Evolutionary conservation across 768 basidiomycete species (phyloP), one percentile per base, ranked within the genome.

Genomic region (Astraeus odoratus): DNA sequence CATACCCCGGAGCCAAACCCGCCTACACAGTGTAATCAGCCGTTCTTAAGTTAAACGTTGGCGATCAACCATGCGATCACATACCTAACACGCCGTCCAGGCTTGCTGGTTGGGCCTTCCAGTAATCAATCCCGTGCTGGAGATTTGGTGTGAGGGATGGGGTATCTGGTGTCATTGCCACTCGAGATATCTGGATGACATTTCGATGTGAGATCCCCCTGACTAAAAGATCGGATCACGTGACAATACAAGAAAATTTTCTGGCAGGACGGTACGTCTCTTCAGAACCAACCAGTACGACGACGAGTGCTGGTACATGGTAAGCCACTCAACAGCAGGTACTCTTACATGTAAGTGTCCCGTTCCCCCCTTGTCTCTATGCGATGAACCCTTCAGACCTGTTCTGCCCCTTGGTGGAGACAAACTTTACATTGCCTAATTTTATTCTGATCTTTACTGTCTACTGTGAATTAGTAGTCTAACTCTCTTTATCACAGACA

Each of bases 61-160:
- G 3, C 26, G 18, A 29, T 20, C 42, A 22, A 36, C 20, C 49
- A 34, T 27, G 34, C 36, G 23, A 52, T 13, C 44, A 59, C 67
- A 54, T 63, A 60, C 90, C 94, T 22, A 97, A 76, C 8, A 97
- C 94, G 37, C 94, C 91, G 57, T 96, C 81, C 24, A 86, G 76
- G 48, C 69, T 86, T 3, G 93, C 87, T 7, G 86, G 81, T 51
- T 91, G 86, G 1, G 70, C 70, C 18, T 72, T 74, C 95, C 95
- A 98, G 61, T 96, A 98, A 18, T 78, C 69, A 35, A 97, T 78
- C 13, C 95, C 89, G 29, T 83, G 78, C 47, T 84, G 66, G 23
- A 91, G 80, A 38, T 67, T 63, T 29, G 64, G 59, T n/a, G 56
- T 36, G 10, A 46, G 19, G 1, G 48, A 48, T 13, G 47, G 47